Evolutionary conservation across 495 filamentous ascomycete genomes (phyloP).

Genomic region (Penicillium riverlandense): DNA sequence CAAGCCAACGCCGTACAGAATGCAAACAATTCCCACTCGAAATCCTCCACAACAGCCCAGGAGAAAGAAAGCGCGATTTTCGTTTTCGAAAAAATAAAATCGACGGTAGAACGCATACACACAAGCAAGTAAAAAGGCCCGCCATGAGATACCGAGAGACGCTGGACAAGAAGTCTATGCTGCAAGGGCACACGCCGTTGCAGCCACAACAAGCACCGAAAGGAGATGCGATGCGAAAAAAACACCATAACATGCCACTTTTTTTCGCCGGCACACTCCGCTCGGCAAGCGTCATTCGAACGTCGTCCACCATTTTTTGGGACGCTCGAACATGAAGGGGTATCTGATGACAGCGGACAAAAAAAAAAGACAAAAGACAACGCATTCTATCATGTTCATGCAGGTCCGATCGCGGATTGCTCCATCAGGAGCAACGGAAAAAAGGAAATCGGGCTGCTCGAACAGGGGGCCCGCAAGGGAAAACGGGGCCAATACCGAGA

Average conservation of each 20-base stretch:
- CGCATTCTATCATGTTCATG: conserved; percentile 76
- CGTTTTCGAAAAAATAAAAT: conserved; percentile 11
- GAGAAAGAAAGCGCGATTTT: conserved; percentile 27
- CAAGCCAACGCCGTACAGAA: conserved; percentile 47
- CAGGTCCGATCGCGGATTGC: conserved; percentile 44
- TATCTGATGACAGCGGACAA: conserved; percentile 52
- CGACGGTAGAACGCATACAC: conserved; percentile 16
- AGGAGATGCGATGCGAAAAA: conserved; percentile 38
- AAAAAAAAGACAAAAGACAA: conserved; percentile 47
- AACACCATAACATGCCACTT: conserved; percentile 12
- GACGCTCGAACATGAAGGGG: conserved; percentile 44
- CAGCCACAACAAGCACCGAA: conserved; percentile 36
- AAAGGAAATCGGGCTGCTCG: conserved; percentile 34
- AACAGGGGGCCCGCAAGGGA: conserved; percentile 33
- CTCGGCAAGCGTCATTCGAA: conserved; percentile 40
- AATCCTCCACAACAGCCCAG: conserved; percentile 16
- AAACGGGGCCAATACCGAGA: conserved; percentile 30
- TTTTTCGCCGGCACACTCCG: conserved; percentile 33
- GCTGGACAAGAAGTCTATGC: conserved; percentile 39
- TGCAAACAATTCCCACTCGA: conserved; percentile 37
- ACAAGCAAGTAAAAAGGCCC: conserved; percentile 32
- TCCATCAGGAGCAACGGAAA: conserved; percentile 30
- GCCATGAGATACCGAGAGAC: conserved; percentile 44
- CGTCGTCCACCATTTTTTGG: conserved; percentile 25
- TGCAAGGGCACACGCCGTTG: conserved; percentile 34